Percentiles rank a stretch among this genome's conserved stretches.
phyloP scores from a whole-genome alignment of 2,329 filamentous ascomycete species.

The Eutypa lata region DNA sequence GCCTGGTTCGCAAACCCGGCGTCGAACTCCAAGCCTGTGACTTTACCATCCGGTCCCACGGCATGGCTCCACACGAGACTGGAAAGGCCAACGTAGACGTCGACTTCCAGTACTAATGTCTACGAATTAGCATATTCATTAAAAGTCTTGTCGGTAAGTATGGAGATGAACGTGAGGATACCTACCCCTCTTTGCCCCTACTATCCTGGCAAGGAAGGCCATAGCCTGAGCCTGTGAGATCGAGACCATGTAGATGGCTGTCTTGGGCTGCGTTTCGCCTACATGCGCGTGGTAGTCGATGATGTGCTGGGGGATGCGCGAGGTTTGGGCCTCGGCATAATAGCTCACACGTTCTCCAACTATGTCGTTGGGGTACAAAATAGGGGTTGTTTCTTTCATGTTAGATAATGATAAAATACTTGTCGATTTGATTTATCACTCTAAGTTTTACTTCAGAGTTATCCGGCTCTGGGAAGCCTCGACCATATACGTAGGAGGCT shows the following conservation, averaged over 20 bases:
- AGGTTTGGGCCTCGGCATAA: constrained; percentile 27
- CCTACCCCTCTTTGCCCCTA: constrained; percentile 39
- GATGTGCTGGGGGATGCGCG: constrained; percentile 25
- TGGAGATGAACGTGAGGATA: neutral
- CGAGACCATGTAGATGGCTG: constrained; percentile 37
- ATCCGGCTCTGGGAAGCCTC: too few relatives aligned
- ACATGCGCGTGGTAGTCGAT: constrained; percentile 24
- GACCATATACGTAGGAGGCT: too few relatives aligned
- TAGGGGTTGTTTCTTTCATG: constrained; percentile 14
- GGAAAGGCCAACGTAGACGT: constrained; percentile 49
- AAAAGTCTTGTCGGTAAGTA: neutral
- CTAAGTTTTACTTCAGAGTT: too few relatives aligned
- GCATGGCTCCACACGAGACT: constrained; percentile 46
- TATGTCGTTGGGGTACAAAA: constrained; percentile 27
- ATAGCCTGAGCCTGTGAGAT: constrained; percentile 39
- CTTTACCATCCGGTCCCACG: constrained; percentile 38
- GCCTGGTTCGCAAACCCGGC: constrained; percentile 41
- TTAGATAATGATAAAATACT: too few relatives aligned
- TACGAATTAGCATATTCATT: neutral
- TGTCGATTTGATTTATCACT: too few relatives aligned
- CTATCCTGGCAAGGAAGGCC: constrained; percentile 37
- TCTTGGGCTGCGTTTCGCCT: constrained; percentile 3
- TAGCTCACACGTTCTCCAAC: constrained; percentile 23
- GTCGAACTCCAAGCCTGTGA: constrained; percentile 44
- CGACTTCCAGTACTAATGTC: constrained; percentile 44